Evolutionary conservation across 352 stramenopile species (phyloP).

Genomic region (Phytophthora ohioensis): DNA sequence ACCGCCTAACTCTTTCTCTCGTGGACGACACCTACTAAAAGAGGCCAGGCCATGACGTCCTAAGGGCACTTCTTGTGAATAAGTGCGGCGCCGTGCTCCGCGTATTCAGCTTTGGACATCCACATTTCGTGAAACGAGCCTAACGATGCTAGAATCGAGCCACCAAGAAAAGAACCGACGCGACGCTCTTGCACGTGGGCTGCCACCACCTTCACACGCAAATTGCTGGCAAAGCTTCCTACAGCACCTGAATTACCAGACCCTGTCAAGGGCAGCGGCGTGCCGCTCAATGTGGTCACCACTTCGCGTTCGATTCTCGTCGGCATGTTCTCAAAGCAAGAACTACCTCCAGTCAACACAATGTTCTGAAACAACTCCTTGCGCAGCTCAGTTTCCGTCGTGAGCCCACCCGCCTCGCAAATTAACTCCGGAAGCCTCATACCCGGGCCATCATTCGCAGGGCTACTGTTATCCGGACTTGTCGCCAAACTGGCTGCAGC

Average conservation of each 20-base stretch:
- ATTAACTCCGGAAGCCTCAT: slow-evolving; percentile 74
- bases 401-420: slow-evolving; percentile 67
- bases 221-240: slow-evolving; percentile 45
- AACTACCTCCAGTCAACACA: slow-evolving; percentile 77
- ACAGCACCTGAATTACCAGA: slow-evolving; percentile 14
- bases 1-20: too few species aligned
- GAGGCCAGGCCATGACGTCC: slow-evolving; percentile 12
- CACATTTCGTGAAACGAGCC: slow-evolving; percentile 99
- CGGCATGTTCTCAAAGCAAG: slow-evolving; percentile 86
- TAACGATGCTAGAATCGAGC: slow-evolving; percentile 97
- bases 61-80: slow-evolving; percentile 97
- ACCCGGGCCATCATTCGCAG: slow-evolving; percentile 28
- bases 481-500: slow-evolving; percentile 6
- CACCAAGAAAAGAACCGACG: slow-evolving; percentile 90
- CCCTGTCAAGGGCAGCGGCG: slow-evolving; percentile 43
- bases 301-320: slow-evolving; percentile 79
- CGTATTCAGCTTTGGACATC: slow-evolving; percentile 99
- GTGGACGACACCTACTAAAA: too few species aligned
- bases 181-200: slow-evolving; percentile 72
- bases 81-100: slow-evolving; percentile 96
- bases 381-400: slow-evolving; percentile 75
- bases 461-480: slow-evolving; percentile 7
- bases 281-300: slow-evolving; percentile 56
- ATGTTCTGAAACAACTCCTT: slow-evolving; percentile 89
- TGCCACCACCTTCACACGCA: slow-evolving; percentile 77